phyloP scores from a whole-genome alignment of 768 basidiomycete genomes.

The Boletus patriciae region DNA sequence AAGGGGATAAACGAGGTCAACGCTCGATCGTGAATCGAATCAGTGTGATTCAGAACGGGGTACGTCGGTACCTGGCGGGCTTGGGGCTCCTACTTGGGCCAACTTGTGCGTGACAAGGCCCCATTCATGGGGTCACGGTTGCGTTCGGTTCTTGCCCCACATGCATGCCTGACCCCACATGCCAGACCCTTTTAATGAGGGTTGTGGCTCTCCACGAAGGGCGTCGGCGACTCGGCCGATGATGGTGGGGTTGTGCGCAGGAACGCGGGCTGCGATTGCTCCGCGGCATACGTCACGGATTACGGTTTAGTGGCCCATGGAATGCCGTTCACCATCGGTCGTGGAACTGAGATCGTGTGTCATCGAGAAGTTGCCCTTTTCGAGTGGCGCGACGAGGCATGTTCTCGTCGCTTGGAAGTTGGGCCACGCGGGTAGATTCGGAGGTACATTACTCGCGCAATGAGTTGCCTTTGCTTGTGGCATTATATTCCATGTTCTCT shows the following conservation, averaged over 20 bases:
- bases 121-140: too few species aligned
- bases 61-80: too few species aligned
- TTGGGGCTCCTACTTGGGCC: too few species aligned
- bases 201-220: background rate
- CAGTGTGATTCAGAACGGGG: too few species aligned
- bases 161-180: background rate
- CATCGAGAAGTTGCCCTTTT: background rate
- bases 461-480: background rate
- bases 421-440: background rate
- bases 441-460: background rate
- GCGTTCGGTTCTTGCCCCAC: background rate
- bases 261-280: conserved; percentile 95
- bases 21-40: too few species aligned
- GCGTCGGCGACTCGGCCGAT: background rate
- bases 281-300: conserved; percentile 77
- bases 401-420: background rate
- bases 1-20: too few species aligned
- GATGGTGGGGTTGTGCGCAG: conserved; percentile 35
- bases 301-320: conserved; percentile 74
- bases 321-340: conserved; percentile 91
- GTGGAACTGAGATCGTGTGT: conserved; percentile 86
- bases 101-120: too few species aligned
- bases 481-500: background rate
- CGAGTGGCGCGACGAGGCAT: background rate
- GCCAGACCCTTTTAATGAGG: too few species aligned